These are phyloP conservation scores for Penicillium crystallinum DNA, from an alignment of 495 filamentous ascomycete genomes.

Conservation along the genomic window DNA sequence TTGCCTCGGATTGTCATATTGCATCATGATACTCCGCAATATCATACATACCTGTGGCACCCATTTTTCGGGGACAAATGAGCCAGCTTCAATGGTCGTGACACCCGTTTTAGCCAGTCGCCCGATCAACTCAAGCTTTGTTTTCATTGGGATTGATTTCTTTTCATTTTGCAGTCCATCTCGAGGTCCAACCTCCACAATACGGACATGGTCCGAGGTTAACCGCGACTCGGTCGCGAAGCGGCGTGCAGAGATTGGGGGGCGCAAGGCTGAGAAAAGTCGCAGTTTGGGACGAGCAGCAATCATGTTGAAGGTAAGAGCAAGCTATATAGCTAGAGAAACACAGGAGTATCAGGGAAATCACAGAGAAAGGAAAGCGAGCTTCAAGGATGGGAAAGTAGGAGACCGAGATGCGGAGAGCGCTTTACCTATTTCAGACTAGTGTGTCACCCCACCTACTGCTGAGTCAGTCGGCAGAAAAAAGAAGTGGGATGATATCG, in stretches of 20 bases:
- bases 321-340: not conserved
- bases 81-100: conserved; percentile 85
- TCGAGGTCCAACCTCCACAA: conserved; percentile 90
- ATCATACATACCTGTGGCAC: conserved; percentile 78
- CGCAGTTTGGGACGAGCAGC: conserved; percentile 17
- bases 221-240: conserved; percentile 45
- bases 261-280: conserved; percentile 31
- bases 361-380: not conserved
- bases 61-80: conserved; percentile 96
- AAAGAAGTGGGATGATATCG: conserved; percentile 11
- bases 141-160: conserved; percentile 67
- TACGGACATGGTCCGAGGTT: conserved; percentile 51
- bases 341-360: not conserved
- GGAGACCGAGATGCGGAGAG: conserved; percentile 21
- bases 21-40: conserved; percentile 1
- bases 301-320: conserved; percentile 14
- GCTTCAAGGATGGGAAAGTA: conserved; percentile 1
- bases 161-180: conserved; percentile 98
- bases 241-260: conserved; percentile 24
- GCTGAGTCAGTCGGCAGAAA: conserved; percentile 10
- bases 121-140: conserved; percentile 80
- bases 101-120: conserved; percentile 80
- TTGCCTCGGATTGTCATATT: not conserved
- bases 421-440: conserved; percentile 15
- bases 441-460: conserved; percentile 8